Percentiles rank a stretch among this genome's conserved stretches.
Evolutionary conservation across 768 basidiomycete genomes (phyloP).

Genomic region (Psilocybe tampanensis): DNA sequence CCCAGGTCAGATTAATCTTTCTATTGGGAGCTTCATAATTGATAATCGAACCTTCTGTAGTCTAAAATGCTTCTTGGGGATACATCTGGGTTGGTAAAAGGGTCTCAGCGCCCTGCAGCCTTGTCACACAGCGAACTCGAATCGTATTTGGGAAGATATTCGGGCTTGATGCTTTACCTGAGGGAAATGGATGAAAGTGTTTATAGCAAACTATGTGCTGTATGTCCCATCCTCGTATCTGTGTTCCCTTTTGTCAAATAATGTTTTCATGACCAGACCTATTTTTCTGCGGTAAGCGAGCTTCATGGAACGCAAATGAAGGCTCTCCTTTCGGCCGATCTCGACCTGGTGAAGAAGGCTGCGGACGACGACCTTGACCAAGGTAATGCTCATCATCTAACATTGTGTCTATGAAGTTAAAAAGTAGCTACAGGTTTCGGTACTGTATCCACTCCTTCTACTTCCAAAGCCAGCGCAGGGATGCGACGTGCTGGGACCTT

Average conservation of each 20-base stretch:
- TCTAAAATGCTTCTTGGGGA: conserved; percentile 70
- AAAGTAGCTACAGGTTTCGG: conserved; percentile 44
- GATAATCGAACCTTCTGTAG: conserved; percentile 36
- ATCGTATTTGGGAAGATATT: conserved; percentile 82
- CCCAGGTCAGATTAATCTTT: conserved; percentile 58
- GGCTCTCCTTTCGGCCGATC: conserved; percentile 61
- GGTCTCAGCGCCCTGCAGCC: conserved; percentile 47
- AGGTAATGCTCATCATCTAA: conserved; percentile 41
- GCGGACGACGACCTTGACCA: conserved; percentile 76
- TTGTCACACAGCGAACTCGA: conserved; percentile 76
- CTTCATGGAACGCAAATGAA: conserved; percentile 84
- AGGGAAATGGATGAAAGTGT: conserved; percentile 94
- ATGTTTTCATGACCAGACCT: conserved; percentile 57
- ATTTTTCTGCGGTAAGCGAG: conserved; percentile 85
- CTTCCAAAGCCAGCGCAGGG: conserved; percentile 48
- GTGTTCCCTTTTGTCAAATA: conserved; percentile 1
- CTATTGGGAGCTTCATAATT: neutral
- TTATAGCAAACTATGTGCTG: conserved; percentile 90
- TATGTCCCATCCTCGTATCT: conserved; percentile 39
- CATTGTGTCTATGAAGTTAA: neutral
- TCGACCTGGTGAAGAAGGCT: conserved; percentile 62
- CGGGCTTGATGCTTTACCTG: conserved; percentile 87
- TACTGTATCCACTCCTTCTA: conserved; percentile 37
- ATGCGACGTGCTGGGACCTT: conserved; percentile 86
- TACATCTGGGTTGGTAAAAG: conserved; percentile 54